Conservation (phyloP, 2,329 filamentous ascomycete genomes). For the Thielaviopsis cerberus region DNA sequence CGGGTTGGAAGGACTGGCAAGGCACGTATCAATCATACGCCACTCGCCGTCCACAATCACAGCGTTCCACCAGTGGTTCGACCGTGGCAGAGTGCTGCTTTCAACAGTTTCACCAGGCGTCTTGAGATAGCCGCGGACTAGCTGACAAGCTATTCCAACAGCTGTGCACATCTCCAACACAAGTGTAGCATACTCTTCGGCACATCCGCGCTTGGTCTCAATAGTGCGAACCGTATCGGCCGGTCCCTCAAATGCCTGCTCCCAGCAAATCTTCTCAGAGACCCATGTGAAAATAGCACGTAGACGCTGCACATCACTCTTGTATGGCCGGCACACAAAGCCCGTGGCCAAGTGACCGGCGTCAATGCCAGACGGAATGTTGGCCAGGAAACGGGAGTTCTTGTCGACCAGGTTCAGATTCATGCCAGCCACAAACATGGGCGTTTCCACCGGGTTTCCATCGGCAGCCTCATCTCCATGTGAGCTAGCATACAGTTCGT, state of each 20-base stretch:
- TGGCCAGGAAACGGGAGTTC: constrained; percentile 76
- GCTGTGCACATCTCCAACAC: constrained; percentile 88
- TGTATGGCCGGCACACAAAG: constrained; percentile 83
- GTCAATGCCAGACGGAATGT: constrained; percentile 63
- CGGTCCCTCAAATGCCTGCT: constrained; percentile 78
- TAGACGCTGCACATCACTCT: constrained; percentile 80
- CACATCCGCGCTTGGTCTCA: constrained; percentile 63
- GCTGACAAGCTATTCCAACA: constrained; percentile 70
- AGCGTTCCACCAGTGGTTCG: constrained; percentile 97
- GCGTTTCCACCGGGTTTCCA: constrained; percentile 62
- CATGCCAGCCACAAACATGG: constrained; percentile 61
- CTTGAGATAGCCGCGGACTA: constrained; percentile 81
- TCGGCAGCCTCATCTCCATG: constrained; percentile 83
- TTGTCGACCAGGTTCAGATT: constrained; percentile 87
- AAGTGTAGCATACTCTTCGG: constrained; percentile 74
- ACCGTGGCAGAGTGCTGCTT: constrained; percentile 59
- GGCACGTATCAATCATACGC: constrained; percentile 86
- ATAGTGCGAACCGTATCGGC: constrained; percentile 71
- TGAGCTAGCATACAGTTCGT: constrained; percentile 66
- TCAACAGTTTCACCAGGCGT: constrained; percentile 69
- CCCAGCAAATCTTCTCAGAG: constrained; percentile 85
- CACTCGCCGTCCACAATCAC: constrained; percentile 86
- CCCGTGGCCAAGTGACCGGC: constrained; percentile 69
- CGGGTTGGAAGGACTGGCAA: constrained; percentile 82
- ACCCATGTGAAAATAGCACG: constrained; percentile 96